Conservation (phyloP, 768 basidiomycete species). For the Candolleomyces eurysporus region DNA sequence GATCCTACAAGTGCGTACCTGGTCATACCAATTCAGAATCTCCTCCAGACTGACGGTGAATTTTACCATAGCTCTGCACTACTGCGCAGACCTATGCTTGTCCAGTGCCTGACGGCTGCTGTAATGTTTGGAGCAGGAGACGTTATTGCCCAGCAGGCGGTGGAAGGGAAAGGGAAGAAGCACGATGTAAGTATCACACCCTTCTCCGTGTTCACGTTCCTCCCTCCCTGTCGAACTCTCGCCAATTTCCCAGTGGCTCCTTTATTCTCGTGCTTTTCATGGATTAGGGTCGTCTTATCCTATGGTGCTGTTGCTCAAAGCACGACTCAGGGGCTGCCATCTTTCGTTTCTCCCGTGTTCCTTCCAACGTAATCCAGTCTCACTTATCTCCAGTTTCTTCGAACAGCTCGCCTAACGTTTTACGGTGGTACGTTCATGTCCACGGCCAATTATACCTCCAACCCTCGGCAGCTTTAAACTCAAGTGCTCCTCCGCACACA, state of each 20-base stretch:
- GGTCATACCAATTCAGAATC: too few relatives aligned
- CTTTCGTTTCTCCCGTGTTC: background rate
- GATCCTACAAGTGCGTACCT: background rate
- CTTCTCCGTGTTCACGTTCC: background rate
- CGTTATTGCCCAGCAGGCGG: conserved; percentile 80
- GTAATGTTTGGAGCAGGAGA: conserved; percentile 75
- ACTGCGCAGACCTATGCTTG: conserved; percentile 57
- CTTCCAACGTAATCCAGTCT: background rate
- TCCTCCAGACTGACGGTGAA: too few relatives aligned
- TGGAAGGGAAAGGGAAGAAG: conserved; percentile 66
- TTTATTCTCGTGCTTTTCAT: too few relatives aligned
- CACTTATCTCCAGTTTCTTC: conserved; percentile 39
- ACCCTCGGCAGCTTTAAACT: background rate
- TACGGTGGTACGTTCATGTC: conserved; percentile 58
- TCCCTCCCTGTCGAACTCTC: too few relatives aligned
- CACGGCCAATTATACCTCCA: background rate
- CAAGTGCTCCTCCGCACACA: conserved; percentile 11
- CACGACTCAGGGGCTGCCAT: background rate
- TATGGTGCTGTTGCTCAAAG: too few relatives aligned
- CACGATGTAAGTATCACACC: conserved; percentile 63
- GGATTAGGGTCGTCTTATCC: too few relatives aligned
- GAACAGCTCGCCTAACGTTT: conserved; percentile 63
- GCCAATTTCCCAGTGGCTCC: too few relatives aligned
- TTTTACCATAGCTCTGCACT: conserved; percentile 47
- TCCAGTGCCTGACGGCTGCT: conserved; percentile 64